Conservation (phyloP, 805 yeast genomes). For the Novakomyces olei region DNA sequence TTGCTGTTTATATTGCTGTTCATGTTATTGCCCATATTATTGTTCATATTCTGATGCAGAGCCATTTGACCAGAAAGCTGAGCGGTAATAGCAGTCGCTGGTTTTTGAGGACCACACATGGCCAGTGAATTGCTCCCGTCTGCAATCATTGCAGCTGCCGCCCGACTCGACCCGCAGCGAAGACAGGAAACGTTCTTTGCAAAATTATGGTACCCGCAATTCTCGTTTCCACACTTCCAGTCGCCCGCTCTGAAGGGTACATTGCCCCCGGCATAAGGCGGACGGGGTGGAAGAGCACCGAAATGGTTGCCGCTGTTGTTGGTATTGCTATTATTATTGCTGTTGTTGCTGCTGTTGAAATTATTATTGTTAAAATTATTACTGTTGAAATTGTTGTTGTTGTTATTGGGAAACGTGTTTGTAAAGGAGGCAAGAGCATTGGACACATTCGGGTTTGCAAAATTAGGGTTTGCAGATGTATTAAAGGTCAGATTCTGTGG, state of each 20-base stretch:
- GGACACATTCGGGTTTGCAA: neutral
- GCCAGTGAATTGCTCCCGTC: too few species aligned
- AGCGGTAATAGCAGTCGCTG: too few species aligned
- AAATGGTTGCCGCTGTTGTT: constrained; percentile 5
- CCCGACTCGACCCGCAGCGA: constrained; percentile 64
- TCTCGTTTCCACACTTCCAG: constrained; percentile 71
- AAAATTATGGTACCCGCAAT: constrained; percentile 73
- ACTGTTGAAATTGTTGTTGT: constrained; percentile 6
- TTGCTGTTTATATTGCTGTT: neutral
- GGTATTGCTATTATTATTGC: constrained; percentile 6
- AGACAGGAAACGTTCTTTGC: constrained; percentile 74
- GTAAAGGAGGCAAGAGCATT: neutral
- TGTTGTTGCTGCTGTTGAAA: constrained; percentile 9
- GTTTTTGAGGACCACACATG: too few species aligned
- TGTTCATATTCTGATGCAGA: neutral
- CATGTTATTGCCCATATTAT: neutral
- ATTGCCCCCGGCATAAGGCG: constrained; percentile 20
- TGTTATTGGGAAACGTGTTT: too few species aligned
- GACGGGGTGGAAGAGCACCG: too few species aligned
- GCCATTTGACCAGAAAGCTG: neutral
- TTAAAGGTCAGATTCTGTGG: too few species aligned
- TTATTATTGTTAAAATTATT: constrained; percentile 7
- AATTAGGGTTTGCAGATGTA: too few species aligned
- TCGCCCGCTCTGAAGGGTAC: constrained; percentile 96
- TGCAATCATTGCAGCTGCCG: constrained; percentile 13